Evolutionary conservation across 306 rosid species (phyloP).

Genomic region (Malus fusca): DNA sequence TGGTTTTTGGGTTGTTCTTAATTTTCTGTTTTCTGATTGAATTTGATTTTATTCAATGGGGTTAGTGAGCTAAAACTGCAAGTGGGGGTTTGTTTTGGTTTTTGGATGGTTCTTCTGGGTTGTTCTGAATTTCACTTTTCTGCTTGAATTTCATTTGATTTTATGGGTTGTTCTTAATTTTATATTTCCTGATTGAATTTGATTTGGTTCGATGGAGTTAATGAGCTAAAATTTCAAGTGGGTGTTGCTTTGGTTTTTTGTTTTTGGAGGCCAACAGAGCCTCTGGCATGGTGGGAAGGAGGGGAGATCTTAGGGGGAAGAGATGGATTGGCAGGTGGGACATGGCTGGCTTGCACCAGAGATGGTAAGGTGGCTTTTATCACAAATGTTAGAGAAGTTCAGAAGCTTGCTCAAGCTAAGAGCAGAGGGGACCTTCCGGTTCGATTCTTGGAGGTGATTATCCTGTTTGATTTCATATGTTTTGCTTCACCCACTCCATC

Average conservation of each 20-base stretch:
- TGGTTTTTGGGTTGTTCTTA: not conserved
- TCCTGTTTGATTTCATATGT: not conserved
- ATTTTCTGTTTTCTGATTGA: not conserved
- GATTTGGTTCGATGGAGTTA: not conserved
- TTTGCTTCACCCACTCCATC: not conserved
- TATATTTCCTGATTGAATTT: too few species aligned
- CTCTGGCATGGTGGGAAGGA: constrained; percentile 67
- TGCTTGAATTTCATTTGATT: not conserved
- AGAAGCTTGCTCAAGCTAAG: constrained; percentile 34
- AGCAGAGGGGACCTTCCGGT: constrained; percentile 65
- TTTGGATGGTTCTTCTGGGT: not conserved
- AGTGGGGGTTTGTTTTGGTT: constrained; percentile 1
- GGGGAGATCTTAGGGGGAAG: constrained; percentile 55
- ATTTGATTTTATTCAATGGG: not conserved
- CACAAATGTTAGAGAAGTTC: constrained; percentile 63
- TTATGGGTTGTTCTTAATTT: too few species aligned
- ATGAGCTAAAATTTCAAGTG: not conserved
- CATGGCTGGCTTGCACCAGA: constrained; percentile 59
- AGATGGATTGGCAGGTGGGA: constrained; percentile 61
- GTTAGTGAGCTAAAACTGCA: not conserved
- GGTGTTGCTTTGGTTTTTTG: not conserved
- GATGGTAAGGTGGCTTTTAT: constrained; percentile 60
- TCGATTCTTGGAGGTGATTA: constrained; percentile 54
- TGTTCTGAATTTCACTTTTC: too few species aligned
- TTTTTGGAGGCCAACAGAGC: constrained; percentile 40